Conservation (phyloP, 352 stramenopile genomes). For the Globisporangium abappressorium region DNA sequence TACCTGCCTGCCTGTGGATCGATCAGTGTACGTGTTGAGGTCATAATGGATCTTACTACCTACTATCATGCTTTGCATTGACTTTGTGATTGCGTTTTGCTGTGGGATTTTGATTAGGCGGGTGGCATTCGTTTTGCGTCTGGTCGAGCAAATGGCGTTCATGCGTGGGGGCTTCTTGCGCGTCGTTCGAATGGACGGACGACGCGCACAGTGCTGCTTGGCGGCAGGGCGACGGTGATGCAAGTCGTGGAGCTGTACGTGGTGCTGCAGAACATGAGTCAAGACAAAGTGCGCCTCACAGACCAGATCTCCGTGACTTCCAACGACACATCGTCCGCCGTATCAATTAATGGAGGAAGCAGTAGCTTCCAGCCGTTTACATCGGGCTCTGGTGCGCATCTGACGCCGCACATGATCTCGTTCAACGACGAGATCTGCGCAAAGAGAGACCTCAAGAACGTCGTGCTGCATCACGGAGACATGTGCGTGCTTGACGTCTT, state of each 20-base stretch:
- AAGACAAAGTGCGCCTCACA: slow-evolving; percentile 25
- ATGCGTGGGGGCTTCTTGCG: slow-evolving; percentile 40
- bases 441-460: slow-evolving; percentile 20
- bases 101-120: slow-evolving; percentile 11
- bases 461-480: slow-evolving; percentile 43
- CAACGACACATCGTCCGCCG: neutral
- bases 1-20: slow-evolving; percentile 32
- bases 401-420: slow-evolving; percentile 37
- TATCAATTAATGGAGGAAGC: neutral
- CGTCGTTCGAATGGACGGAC: slow-evolving; percentile 56
- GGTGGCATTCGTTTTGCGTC: slow-evolving; percentile 32
- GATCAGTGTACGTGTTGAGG: slow-evolving; percentile 30
- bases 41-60: neutral
- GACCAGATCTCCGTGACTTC: slow-evolving; percentile 30
- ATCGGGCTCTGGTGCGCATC: slow-evolving; percentile 34
- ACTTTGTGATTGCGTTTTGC: neutral
- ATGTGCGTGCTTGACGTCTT: slow-evolving; percentile 51
- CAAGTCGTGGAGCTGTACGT: slow-evolving; percentile 59
- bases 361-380: slow-evolving; percentile 32
- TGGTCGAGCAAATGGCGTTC: slow-evolving; percentile 23
- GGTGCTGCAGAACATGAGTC: slow-evolving; percentile 48
- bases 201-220: slow-evolving; percentile 46
- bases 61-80: neutral
- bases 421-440: slow-evolving; percentile 31
- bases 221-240: slow-evolving; percentile 40